Conservation (phyloP, 2,329 filamentous ascomycete genomes). For the Chaetomium sp. region DNA sequence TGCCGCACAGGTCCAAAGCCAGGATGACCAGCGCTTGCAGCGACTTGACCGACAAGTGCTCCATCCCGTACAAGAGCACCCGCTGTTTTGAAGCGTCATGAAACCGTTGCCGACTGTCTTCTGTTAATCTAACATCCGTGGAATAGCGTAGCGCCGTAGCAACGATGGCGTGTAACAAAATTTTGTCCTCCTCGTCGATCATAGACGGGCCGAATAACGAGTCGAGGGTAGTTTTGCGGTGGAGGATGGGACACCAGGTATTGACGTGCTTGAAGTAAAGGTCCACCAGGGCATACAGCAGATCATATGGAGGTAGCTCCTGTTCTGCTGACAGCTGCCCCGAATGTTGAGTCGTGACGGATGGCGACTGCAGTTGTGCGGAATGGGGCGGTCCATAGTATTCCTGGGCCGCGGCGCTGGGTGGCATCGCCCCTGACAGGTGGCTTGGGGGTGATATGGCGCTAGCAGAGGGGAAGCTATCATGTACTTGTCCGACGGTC, state of each 20-base stretch:
- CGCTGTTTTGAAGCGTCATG: slow-evolving; percentile 78
- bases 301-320: slow-evolving; percentile 67
- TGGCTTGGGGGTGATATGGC: slow-evolving; percentile 35
- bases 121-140: slow-evolving; percentile 65
- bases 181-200: slow-evolving; percentile 72
- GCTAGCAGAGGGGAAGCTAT: slow-evolving; percentile 40
- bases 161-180: slow-evolving; percentile 81
- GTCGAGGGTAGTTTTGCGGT: slow-evolving; percentile 74
- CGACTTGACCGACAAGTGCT: slow-evolving; percentile 83
- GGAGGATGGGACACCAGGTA: slow-evolving; percentile 84
- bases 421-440: slow-evolving; percentile 31
- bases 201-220: slow-evolving; percentile 71
- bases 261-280: slow-evolving; percentile 76
- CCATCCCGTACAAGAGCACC: slow-evolving; percentile 79
- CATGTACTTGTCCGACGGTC: slow-evolving; percentile 39
- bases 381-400: slow-evolving; percentile 37
- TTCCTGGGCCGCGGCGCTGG: slow-evolving; percentile 41
- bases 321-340: slow-evolving; percentile 49
- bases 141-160: slow-evolving; percentile 83
- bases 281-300: slow-evolving; percentile 66
- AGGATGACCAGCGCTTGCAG: slow-evolving; percentile 83
- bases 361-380: slow-evolving; percentile 49
- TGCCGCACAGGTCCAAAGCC: slow-evolving; percentile 76
- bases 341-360: slow-evolving; percentile 46
- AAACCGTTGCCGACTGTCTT: slow-evolving; percentile 66